Evolutionary conservation across 2,329 filamentous ascomycete genomes (phyloP).

Genomic region (Fusarium sp.): DNA sequence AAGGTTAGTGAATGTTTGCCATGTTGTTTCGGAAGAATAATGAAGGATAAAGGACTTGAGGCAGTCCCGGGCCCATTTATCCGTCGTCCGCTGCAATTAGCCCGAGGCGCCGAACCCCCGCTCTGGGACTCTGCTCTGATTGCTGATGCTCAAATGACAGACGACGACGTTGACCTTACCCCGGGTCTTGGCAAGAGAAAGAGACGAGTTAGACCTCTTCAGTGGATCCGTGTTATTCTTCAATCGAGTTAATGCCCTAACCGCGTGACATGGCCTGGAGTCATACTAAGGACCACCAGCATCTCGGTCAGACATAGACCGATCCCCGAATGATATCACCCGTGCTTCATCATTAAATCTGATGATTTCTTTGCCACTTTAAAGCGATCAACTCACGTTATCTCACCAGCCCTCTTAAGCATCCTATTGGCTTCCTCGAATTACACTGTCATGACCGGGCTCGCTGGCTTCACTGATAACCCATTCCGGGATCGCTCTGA

Average conservation of each 20-base stretch:
- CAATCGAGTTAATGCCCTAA: neutral
- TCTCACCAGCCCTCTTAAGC: neutral
- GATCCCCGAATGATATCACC: neutral
- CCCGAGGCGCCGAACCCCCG: conserved; percentile 7
- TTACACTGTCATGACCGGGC: conserved; percentile 45
- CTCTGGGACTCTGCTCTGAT: neutral
- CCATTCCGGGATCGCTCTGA: conserved; percentile 50
- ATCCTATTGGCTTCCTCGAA: neutral
- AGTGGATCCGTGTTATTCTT: neutral
- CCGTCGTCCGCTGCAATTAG: neutral
- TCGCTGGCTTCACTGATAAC: conserved; percentile 56
- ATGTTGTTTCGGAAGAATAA: neutral
- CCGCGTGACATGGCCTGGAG: neutral
- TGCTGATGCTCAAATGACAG: neutral
- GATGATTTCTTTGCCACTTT: neutral
- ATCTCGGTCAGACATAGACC: neutral
- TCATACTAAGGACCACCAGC: neutral
- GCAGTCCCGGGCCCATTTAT: conserved; percentile 1
- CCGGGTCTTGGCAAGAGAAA: neutral
- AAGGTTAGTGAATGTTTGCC: neutral
- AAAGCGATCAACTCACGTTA: neutral
- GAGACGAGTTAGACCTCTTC: neutral
- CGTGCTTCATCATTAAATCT: neutral
- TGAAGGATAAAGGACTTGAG: neutral
- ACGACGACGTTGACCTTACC: neutral